Base-by-base conservation (phyloP, 192 early-diverging fungal genomes). In the Physocladia obscura region DNA sequence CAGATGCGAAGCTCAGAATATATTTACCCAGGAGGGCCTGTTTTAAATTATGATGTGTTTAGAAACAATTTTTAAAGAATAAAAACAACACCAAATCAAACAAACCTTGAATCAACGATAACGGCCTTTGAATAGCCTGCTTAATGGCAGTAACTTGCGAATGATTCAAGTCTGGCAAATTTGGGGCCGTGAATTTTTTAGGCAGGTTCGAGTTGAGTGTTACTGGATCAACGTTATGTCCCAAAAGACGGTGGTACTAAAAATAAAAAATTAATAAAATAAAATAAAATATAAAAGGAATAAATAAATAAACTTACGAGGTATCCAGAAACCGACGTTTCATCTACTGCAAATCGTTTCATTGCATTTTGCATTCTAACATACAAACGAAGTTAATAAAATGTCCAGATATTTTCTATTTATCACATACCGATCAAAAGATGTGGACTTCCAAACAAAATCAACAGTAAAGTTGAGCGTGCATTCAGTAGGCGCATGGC, bases 391-490 rank as follows among this genome's bases (percentile, higher is more conserved):
- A 54, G n/a, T n/a, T n/a, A n/a, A n/a, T n/a, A n/a, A n/a, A n/a
- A n/a, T n/a, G 44, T 24, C 24, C 6, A 17, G 36, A 22, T 21
- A 34, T 5, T 17, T 19, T 49, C 26, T 49, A n/a, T n/a, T n/a
- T n/a, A n/a, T n/a, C 32, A 4, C 47, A 29, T 73, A 71, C 80
- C 92, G 88, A 71, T 99, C 95, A 79, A 95, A 99, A 19, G 93
- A 92, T 2, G 92, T 95, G 4, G 94, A 90, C 80, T 98, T 98
- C 96, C 96, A 99, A 22, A 99, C 94, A 87, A 97, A 97, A 63
- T 98, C 96, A 19, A 98, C 91, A 11, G 90, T 89, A 70, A 97
- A 97, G 72, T 95, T 93, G 76, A 91, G 91, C 22, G 89, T 92
- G 67, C 89, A 89, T 0, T 91, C 88, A 2, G 87, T 79, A 4